phyloP scores from a whole-genome alignment of 805 yeast species.

The Candida khao-thaluensis region DNA sequence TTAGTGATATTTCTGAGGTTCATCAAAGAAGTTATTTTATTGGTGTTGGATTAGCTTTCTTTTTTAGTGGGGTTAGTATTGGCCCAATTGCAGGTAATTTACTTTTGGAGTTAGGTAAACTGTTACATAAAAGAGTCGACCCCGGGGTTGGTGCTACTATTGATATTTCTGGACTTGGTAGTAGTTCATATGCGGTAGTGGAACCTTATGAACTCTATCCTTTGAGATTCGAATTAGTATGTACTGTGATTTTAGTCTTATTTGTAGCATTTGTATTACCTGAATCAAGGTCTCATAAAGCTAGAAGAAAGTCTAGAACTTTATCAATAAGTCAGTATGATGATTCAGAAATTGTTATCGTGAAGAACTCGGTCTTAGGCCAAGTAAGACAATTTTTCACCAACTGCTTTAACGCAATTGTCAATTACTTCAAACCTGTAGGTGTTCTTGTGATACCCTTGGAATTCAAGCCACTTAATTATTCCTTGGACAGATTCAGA shows the following conservation, averaged over 20 bases:
- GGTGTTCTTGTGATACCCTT: constrained; percentile 54
- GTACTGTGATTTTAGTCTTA: constrained; percentile 30
- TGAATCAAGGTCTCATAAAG: constrained; percentile 61
- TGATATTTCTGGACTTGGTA: neutral
- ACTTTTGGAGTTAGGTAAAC: constrained; percentile 15
- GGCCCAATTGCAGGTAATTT: constrained; percentile 64
- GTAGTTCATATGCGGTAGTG: constrained; percentile 10
- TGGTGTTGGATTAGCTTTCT: constrained; percentile 57
- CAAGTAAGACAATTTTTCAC: neutral
- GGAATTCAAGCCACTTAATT: constrained; percentile 22
- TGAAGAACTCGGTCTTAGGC: neutral
- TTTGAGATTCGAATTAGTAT: constrained; percentile 29
- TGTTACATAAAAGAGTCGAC: neutral
- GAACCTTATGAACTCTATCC: constrained; percentile 31
- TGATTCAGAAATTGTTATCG: neutral
- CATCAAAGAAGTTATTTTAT: constrained; percentile 55
- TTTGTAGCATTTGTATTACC: constrained; percentile 42
- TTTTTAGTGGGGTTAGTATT: constrained; percentile 58
- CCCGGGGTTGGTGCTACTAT: neutral
- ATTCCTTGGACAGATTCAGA: constrained; percentile 16
- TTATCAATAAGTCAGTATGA: constrained; percentile 17
- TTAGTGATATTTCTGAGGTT: constrained; percentile 70
- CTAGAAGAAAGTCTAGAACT: constrained; percentile 53
- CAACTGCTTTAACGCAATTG: neutral
- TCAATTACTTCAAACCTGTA: constrained; percentile 46